Base-by-base conservation (phyloP, 306 rosid genomes). In the Fragaria ananassa region DNA sequence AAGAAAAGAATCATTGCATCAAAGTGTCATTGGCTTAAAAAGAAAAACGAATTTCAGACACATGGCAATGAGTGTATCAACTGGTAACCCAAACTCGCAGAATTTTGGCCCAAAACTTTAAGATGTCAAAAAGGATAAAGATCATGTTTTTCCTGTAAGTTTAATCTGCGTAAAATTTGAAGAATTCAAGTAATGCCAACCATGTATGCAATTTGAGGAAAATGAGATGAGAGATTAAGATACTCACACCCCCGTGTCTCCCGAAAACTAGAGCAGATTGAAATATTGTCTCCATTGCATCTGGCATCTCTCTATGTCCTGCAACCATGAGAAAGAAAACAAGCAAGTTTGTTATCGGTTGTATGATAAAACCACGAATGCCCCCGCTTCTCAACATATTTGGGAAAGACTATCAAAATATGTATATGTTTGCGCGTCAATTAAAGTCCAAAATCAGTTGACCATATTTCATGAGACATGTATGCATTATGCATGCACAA, bases 201-300 rank as follows among this genome's bases (percentile, higher is more conserved):
- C 13, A 51, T 18, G 31, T 25, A 18, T 31, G 6, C 15, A 56
- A 56, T 21, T 5, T 51, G 57, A 51, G 5, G 29, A 56, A 21
- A 21, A 60, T 25, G 65, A 25, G 65, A 56, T 0, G 31, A 60
- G 21, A 78, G 23, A 82, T 79, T 42, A 42, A 81, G 71, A 81
- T 73, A 85, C 98, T 91, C 63, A 96, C 99, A 57, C 97, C 99
- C 71, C 98, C 99, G 76, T 76, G 88, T 82, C 80, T 93, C 75
- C 99, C 99, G 49, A 91, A 91, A 76, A 85, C 91, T 78, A 96
- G 97, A 35, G 99, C 99, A 68, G 98, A 84, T 84, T 93, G 96
- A 86, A 93, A 96, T 79, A 96, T 87, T 47, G 97, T 89, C 86
- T 96, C 99, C 92, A 96, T 91, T 86, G 99, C 98, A 87, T 96